These are phyloP conservation scores for Boletus subcaerulescens DNA, from an alignment of 768 basidiomycete species.

Conservation along the genomic window DNA sequence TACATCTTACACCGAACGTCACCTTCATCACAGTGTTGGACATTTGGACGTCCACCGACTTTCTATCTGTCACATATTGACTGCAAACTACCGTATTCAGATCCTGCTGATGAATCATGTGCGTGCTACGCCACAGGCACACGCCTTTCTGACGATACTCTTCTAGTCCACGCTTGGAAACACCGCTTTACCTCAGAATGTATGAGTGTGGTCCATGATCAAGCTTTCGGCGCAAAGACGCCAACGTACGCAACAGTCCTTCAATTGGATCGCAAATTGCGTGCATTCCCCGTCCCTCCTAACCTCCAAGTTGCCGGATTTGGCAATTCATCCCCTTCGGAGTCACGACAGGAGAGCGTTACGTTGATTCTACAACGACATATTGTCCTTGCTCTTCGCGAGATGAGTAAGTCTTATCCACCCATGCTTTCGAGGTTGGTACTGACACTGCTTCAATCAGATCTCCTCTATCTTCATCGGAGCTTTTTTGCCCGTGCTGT, in stretches of 20 bases:
- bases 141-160: background rate
- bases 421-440: background rate
- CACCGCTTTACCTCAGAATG: conserved; percentile 66
- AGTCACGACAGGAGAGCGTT: conserved; percentile 37
- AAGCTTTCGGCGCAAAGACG: conserved; percentile 68
- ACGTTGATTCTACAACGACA: conserved; percentile 58
- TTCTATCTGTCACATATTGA: conserved; percentile 67
- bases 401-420: conserved; percentile 52
- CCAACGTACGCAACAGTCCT: conserved; percentile 65
- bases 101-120: conserved; percentile 59
- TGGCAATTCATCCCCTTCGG: conserved; percentile 48
- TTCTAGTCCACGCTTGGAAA: conserved; percentile 65
- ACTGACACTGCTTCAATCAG: conserved; percentile 34
- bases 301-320: conserved; percentile 68
- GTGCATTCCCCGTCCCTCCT: conserved; percentile 64
- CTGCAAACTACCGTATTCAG: conserved; percentile 55
- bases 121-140: conserved; percentile 24
- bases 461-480: conserved; percentile 67
- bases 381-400: conserved; percentile 64
- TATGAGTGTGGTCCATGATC: conserved; percentile 66
- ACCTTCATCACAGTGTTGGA: conserved; percentile 51
- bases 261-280: conserved; percentile 64
- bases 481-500: conserved; percentile 74
- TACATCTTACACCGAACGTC: conserved; percentile 13
- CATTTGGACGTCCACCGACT: conserved; percentile 68